These are phyloP conservation scores for Lasiodiplodia sp. DNA, from an alignment of 2,329 filamentous ascomycete species.

Conservation along the genomic window DNA sequence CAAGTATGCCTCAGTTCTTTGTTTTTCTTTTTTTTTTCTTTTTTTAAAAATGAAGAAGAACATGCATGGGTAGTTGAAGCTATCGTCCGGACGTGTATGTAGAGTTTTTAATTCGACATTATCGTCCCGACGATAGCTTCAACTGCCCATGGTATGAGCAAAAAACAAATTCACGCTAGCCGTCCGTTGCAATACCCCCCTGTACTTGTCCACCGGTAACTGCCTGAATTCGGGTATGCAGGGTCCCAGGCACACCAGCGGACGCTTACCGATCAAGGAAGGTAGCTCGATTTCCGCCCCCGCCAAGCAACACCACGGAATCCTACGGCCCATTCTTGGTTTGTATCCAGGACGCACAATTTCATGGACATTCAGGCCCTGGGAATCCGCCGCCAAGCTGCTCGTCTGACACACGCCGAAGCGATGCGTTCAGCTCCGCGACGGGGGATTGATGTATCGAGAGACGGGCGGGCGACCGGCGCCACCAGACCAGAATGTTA, in stretches of 20 bases:
- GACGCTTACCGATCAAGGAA: neutral
- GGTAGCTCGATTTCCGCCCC: slow-evolving; percentile 1
- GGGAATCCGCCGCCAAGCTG: neutral
- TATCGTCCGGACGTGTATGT: no score
- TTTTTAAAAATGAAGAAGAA: no score
- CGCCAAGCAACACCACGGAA: slow-evolving; percentile 6
- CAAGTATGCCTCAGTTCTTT: no score
- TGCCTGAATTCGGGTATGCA: neutral
- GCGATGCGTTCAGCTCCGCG: neutral
- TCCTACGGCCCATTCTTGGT: neutral
- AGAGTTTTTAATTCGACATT: no score
- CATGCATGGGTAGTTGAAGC: no score
- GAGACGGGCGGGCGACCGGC: neutral
- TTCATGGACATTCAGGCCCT: neutral
- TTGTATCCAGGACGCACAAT: neutral
- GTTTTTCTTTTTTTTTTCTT: no score
- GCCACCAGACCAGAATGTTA: no score
- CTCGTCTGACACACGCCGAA: neutral
- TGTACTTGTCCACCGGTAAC: neutral
- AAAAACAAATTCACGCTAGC: no score
- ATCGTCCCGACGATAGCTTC: no score
- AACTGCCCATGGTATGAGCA: no score
- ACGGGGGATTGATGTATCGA: neutral
- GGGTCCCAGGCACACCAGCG: neutral
- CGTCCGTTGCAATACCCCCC: no score